Conservation (phyloP, 768 basidiomycete species). For the Xanthoconium stramineum region DNA sequence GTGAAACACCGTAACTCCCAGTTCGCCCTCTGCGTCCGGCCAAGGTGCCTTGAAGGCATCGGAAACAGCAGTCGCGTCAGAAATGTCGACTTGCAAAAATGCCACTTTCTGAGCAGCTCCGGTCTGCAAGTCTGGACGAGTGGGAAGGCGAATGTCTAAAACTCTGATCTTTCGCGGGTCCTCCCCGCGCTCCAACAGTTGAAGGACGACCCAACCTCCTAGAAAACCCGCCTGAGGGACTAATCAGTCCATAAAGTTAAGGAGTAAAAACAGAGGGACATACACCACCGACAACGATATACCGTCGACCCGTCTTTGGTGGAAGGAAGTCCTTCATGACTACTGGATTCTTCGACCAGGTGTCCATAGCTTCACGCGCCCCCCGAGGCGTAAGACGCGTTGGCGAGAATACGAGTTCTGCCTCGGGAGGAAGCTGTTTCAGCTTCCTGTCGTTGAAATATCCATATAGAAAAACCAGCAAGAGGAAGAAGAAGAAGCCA, state of each 20-base stretch:
- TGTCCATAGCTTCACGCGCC: slow-evolving; percentile 38
- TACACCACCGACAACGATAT: slow-evolving; percentile 77
- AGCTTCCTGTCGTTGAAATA: slow-evolving; percentile 55
- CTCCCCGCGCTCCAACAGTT: slow-evolving; percentile 69
- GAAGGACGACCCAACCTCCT: slow-evolving; percentile 74
- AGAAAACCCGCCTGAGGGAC: slow-evolving; percentile 61
- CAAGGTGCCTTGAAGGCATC: slow-evolving; percentile 65
- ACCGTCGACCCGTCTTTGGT: slow-evolving; percentile 67
- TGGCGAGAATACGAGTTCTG: slow-evolving; percentile 44
- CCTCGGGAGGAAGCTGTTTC: slow-evolving; percentile 46
- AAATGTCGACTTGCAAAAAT: slow-evolving; percentile 59
- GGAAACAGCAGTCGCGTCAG: slow-evolving; percentile 49
- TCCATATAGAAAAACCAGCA: slow-evolving; percentile 35
- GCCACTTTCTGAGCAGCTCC: slow-evolving; percentile 51
- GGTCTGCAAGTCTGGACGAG: slow-evolving; percentile 51
- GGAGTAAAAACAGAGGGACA: slow-evolving; percentile 21
- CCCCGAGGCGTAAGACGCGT: slow-evolving; percentile 45
- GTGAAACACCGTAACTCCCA: slow-evolving; percentile 64
- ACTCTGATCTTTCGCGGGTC: slow-evolving; percentile 61
- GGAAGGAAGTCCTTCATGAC: slow-evolving; percentile 49
- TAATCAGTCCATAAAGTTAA: background rate
- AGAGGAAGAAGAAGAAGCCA: slow-evolving; percentile 2
- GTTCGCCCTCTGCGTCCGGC: slow-evolving; percentile 36
- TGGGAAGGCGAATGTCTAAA: slow-evolving; percentile 62
- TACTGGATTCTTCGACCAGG: slow-evolving; percentile 34